Base-by-base conservation (phyloP, 2,329 filamentous ascomycete genomes). In the Fusarium nurragi region DNA sequence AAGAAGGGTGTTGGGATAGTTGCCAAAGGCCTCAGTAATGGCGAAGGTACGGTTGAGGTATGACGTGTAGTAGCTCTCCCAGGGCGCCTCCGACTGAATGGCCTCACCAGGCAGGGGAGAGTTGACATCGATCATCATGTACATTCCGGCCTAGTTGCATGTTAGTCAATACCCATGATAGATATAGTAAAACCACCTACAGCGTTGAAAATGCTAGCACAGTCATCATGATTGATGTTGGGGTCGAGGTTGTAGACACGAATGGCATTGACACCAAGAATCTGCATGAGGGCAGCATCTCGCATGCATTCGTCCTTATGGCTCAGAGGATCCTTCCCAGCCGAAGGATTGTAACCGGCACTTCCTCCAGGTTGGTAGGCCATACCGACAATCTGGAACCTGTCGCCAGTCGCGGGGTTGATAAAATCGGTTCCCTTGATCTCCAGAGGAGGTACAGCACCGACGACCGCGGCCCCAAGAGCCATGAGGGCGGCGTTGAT, bases 181-280 rank as follows among this genome's bases (percentile, higher is more conserved):
- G 2, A n/a, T 4, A 16, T 3, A 22, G 4, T 22, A 22, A 23
- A 5, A 34, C 19, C 4, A 76, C 75, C 52, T 67, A 80, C 83
- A 23, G 84, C 83, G 67, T 90, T 90, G 81, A 90, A 90, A 71
- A 90, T 88, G 68, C 84, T 88, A 57, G 85, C 87, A 71, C 88
- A 90, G 65, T 84, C 80, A 67, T 90, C 87, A 72, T 90, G 88
- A 80, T 90, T 89, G 62, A 89, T 76, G 70, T 88, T 76, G 26
- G 87, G 88, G 74, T 88, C 83, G 61, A 90, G 75, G 79, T 90
- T 90, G 79, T 90, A 90, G n/a, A 89, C 86, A 46, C 88, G 88
- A 71, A 90, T 87, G 61, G 88, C 81, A 78, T 90, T 90, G 74
- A 89, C 80, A 62, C 88, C 86, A 52, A 89, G 80, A 51, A 81